phyloP scores from a whole-genome alignment of 257 asterid genomes.

The Solanum arcanum region DNA sequence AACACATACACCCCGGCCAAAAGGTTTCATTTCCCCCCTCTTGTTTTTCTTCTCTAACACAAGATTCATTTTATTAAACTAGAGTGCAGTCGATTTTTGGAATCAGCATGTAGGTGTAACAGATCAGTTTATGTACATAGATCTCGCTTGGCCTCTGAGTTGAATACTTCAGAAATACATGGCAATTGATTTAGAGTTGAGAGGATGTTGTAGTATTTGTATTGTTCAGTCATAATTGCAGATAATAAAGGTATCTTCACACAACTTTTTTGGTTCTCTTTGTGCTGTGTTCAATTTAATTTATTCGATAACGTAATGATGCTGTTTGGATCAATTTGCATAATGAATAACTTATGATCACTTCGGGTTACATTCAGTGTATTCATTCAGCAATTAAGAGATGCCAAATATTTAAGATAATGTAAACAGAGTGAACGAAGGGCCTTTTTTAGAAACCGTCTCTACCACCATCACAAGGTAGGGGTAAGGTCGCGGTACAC shows the following conservation, averaged over 20 bases:
- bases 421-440: background rate
- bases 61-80: background rate
- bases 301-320: background rate
- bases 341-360: background rate
- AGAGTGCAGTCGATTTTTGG: background rate
- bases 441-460: background rate
- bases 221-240: background rate
- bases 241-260: background rate
- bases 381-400: background rate
- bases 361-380: background rate
- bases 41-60: background rate
- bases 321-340: background rate
- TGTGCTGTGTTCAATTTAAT: background rate
- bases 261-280: background rate
- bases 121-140: background rate
- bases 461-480: background rate
- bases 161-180: background rate
- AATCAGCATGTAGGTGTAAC: background rate
- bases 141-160: background rate
- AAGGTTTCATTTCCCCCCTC: background rate
- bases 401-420: background rate
- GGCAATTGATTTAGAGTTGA: background rate
- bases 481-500: background rate
- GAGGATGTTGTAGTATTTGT: background rate
- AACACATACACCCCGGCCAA: background rate